Base-by-base conservation (phyloP, 441 rosid species). In the Erodium texanum region DNA sequence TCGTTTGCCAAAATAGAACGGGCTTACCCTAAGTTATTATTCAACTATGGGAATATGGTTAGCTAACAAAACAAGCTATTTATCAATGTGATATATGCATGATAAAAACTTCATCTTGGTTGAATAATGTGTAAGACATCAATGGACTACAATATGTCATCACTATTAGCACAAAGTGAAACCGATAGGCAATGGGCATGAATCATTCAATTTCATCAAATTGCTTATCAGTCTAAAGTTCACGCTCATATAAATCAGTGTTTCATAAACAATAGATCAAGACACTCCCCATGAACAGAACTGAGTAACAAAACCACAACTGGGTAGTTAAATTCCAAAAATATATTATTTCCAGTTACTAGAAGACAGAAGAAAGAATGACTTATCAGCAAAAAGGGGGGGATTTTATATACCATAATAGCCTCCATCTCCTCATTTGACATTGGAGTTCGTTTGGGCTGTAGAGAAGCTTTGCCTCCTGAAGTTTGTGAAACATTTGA, bases 401-500 rank as follows among this genome's bases (percentile, higher is more conserved):
- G 50, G 64, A 32, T 0, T 64, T 66, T 14, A 77, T 81, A 52
- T 69, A 92, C 98, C 96, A 88, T 71, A 66, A 90, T 87, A 22
- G 96, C 87, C 65, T 88, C 92, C 45, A 87, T 92, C 79, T 92
- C 96, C 59, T 92, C 93, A 65, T 82, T 83, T 7, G 95, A 85
- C n/a, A 87, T 68, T 1, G 92, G 88, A 0, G 86, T 84, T 72
- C 96, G 86, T 68, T 86, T 89, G 14, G 90, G 98, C 83, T 87
- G 98, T 56, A 85, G 76, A 63, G 96, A 88, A 36, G 98, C 98
- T 78, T 87, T 87, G 48, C 98, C 98, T 70, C 90, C 89, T 6
- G 74, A 64, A 66, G 85, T 62, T 65, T 62, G 32, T 24, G 86
- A 77, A 56, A 45, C 79, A 66, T 81, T 84, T 65, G 84, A 75